Evolutionary conservation across 2,329 filamentous ascomycete genomes (phyloP).

Genomic region (Aureobasidium sp.): DNA sequence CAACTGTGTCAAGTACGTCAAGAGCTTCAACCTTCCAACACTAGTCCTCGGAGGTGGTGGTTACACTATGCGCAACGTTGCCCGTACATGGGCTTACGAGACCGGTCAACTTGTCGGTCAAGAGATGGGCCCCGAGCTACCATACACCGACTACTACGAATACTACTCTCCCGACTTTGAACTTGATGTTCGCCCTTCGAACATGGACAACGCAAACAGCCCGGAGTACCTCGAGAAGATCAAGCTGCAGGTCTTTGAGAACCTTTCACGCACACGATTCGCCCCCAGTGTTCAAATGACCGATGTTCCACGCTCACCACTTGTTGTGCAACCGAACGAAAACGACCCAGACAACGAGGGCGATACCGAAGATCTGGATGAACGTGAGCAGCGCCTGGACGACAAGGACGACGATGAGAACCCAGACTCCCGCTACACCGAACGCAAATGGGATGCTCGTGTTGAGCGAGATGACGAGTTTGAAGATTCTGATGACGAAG

Average conservation of each 20-base stretch:
- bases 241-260: conserved; percentile 56
- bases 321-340: conserved; percentile 23
- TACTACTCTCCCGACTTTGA: conserved; percentile 65
- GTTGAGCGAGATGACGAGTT: conserved; percentile 67
- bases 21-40: conserved; percentile 57
- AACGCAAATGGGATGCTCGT: conserved; percentile 73
- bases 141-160: conserved; percentile 94
- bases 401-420: conserved; percentile 76
- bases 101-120: conserved; percentile 74
- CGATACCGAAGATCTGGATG: conserved; percentile 51
- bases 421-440: conserved; percentile 72
- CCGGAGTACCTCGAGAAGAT: conserved; percentile 62
- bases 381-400: conserved; percentile 56
- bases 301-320: conserved; percentile 51
- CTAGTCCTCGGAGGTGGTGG: conserved; percentile 60
- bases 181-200: conserved; percentile 59
- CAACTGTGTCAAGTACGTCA: conserved; percentile 62
- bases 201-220: conserved; percentile 66
- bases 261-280: conserved; percentile 54
- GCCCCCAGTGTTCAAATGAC: conserved; percentile 56
- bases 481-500: conserved; percentile 84
- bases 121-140: conserved; percentile 71
- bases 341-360: conserved; percentile 24
- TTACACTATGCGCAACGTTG: conserved; percentile 61
- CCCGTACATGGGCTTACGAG: conserved; percentile 58